Base-by-base conservation (phyloP, 768 basidiomycete genomes). In the Suillus cothurnatus region DNA sequence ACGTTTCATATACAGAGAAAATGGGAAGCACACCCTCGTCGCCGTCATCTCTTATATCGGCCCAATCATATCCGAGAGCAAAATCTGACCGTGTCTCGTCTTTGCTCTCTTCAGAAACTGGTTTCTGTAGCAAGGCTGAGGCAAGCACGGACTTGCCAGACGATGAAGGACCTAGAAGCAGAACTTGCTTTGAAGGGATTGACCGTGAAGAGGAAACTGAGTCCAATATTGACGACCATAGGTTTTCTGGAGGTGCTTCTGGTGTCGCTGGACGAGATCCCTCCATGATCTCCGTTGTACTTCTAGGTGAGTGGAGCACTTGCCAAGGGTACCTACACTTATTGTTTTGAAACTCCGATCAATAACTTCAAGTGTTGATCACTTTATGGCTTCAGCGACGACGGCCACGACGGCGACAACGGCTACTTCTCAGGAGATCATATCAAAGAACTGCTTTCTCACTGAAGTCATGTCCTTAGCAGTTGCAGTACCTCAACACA, bases 141-240 rank as follows among this genome's bases (percentile, higher is more conserved):
- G 86, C 86, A 31, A 96, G 77, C 1, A 89, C 83, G 1, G 90
- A 92, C 75, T 95, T 95, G 66, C 94, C 94, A 0, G 90, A 85
- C 3, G 84, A 83, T 0, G 92, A 88, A 66, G 92, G 87, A 52
- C 93, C 95, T 4, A 98, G 86, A 1, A 98, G 71, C 53, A 99
- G 81, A 32, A 97, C 82, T 73, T 96, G 93, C 78, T 96, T 97
- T 23, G 92, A 89, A 19, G 92, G 92, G 72, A 88, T 91, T 14
- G 90, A 87, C 61, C 93, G 86, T 43, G 91, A 86, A 34, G 88
- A 88, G 2, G 94, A 92, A 31, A 97, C 90, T 15, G 90, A 89
- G 77, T 95, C 89, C 6, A 99, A 84, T 69, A 99, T 98, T 15
- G 93, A 92, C 3, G 89, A 91, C 97, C 97, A 99, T 47, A 98